phyloP scores from a whole-genome alignment of 176 grass and related monocot species.

The Microstegium vimineum region DNA sequence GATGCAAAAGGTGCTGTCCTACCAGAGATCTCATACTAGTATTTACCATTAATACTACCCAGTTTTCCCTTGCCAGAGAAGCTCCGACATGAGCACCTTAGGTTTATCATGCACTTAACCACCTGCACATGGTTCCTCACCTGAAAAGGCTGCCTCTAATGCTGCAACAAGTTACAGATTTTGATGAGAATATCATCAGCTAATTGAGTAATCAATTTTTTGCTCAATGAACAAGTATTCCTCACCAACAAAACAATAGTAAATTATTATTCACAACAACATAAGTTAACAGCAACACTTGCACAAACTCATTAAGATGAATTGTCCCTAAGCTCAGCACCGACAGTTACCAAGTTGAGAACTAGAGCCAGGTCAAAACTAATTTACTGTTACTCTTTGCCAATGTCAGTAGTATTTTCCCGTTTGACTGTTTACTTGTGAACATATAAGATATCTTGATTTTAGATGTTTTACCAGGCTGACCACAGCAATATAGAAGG shows the following conservation, averaged over 20 bases:
- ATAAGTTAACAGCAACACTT: not conserved
- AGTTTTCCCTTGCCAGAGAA: not conserved
- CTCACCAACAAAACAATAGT: not conserved
- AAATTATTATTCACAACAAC: not conserved
- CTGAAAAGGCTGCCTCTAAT: not conserved
- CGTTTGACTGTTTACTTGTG: too few species aligned
- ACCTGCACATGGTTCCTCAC: not conserved
- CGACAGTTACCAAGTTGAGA: not conserved
- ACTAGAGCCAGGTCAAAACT: too few species aligned
- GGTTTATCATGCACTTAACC: not conserved
- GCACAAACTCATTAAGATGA: not conserved
- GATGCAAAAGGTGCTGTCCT: too few species aligned
- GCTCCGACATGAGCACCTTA: not conserved
- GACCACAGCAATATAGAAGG: too few species aligned
- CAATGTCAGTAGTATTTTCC: too few species aligned
- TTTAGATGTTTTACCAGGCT: too few species aligned
- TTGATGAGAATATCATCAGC: not conserved
- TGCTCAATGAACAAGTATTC: not conserved
- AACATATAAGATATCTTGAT: too few species aligned
- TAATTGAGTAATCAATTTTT: not conserved
- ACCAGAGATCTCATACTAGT: not conserved
- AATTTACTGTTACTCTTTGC: too few species aligned
- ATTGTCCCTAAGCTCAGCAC: not conserved
- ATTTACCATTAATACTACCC: not conserved
- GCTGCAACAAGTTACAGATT: not conserved